These are phyloP conservation scores for Juglanconis sp. DNA, from an alignment of 2,329 filamentous ascomycete species.

Conservation along the genomic window DNA sequence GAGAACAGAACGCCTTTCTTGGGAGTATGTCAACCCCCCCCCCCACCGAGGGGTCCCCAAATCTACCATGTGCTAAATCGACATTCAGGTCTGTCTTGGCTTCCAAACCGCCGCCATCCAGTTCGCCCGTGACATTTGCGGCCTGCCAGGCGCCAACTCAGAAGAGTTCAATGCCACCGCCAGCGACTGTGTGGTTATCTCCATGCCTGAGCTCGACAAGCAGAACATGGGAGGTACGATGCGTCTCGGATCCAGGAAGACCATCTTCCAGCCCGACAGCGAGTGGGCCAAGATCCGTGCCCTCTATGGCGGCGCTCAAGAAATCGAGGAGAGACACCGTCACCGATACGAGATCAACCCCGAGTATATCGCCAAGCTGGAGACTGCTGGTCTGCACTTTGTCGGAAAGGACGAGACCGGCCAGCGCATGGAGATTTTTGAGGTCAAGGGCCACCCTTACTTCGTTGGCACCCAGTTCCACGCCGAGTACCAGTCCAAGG, in stretches of 20 bases:
- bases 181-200: constrained; percentile 73
- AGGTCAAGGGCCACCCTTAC: constrained; percentile 73
- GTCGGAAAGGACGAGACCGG: constrained; percentile 73
- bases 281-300: constrained; percentile 70
- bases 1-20: constrained; percentile 78
- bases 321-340: constrained; percentile 66
- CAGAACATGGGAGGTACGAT: constrained; percentile 69
- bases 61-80: neutral
- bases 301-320: constrained; percentile 57
- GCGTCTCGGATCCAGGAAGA: constrained; percentile 69
- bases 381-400: constrained; percentile 63
- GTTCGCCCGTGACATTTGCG: constrained; percentile 73
- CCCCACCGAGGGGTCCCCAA: neutral
- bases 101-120: constrained; percentile 94
- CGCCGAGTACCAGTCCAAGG: constrained; percentile 19
- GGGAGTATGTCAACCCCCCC: constrained; percentile 53
- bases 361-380: constrained; percentile 59
- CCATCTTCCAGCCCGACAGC: constrained; percentile 64
- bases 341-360: constrained; percentile 83
- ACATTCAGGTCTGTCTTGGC: constrained; percentile 60
- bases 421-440: constrained; percentile 73
- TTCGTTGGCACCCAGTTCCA: constrained; percentile 48
- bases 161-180: constrained; percentile 55
- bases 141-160: constrained; percentile 52
- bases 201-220: constrained; percentile 75